Base-by-base conservation (phyloP, 2,329 filamentous ascomycete species). In the Arthrinium phaeospermum region DNA sequence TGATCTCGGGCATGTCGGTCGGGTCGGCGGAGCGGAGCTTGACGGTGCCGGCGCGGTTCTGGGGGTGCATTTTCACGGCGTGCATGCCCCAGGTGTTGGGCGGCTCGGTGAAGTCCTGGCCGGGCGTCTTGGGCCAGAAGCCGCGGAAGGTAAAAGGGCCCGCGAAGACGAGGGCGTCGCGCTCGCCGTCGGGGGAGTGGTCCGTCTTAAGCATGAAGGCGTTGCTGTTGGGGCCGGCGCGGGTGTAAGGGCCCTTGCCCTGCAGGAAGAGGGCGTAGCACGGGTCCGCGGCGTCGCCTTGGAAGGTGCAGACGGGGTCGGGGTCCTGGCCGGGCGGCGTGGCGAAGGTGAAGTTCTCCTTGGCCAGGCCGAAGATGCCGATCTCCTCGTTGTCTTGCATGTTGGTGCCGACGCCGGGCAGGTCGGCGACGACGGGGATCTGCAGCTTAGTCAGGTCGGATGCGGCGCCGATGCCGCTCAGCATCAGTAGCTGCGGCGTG, bases 1-100 rank as follows among this genome's bases (percentile, higher is more conserved):
- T 85, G 77, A 92, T 91, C 41, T 87, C 80, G 0, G 92, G 91
- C n/a, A 86, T 86, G 70, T 92, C 91, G 0, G 86, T 86, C 0
- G 91, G 91, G 77, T 93, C 86, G 0, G 87, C 83, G 0, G 90
- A 91, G 27, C 83, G 84, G 12, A 73, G 51, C 30, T 47, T 71
- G 6, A 73, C 72, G 19, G 89, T 74, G 19, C 92, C 92, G 13
- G 84, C 85, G 67, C 85, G 83, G 70, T 93, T 93, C 6, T 82
- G 79, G 45, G 80, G 81, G 41, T 84, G 83, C 3, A 79, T 79
- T 74, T 82, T 82, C 47, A 82, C 79, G 77, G 82, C 80, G 74
- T 77, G 78, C 41, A 82, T 78, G 68, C 80, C 80, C 73, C 81
- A 82, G 3, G 79, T 76, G 72, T 76, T 73, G 24, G 74, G 69